Evolutionary conservation across 1,284 basidiomycete genomes (phyloP).

Genomic region (Cutaneotrichosporon cavernicola): DNA sequence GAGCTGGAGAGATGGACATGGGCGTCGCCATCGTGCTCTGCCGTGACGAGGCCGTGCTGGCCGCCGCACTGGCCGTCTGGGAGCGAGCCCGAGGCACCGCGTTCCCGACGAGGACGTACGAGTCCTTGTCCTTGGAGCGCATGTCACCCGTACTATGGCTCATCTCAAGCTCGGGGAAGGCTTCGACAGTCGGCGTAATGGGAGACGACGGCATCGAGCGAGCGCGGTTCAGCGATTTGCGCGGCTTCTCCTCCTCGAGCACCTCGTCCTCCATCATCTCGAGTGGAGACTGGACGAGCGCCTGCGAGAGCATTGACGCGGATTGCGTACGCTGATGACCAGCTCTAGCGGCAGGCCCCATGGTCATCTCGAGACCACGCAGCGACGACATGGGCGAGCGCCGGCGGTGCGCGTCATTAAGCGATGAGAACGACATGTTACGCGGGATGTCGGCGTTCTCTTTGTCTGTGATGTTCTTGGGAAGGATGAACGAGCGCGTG

Average conservation of each 20-base stretch:
- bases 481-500: constrained; percentile 1
- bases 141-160: not conserved
- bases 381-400: constrained; percentile 6
- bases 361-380: constrained; percentile 11
- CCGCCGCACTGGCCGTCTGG: not conserved
- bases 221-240: constrained; percentile 6
- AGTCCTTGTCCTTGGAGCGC: not conserved
- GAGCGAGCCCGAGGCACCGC: not conserved
- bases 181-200: constrained; percentile 1
- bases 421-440: constrained; percentile 19
- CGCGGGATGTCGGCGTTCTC: constrained; percentile 15
- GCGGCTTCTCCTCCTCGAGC: not conserved
- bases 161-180: not conserved
- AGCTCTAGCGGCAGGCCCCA: constrained; percentile 3
- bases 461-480: not conserved
- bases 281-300: not conserved
- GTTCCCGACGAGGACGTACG: not conserved
- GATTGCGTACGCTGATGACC: constrained; percentile 10
- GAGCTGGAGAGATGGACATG: not conserved
- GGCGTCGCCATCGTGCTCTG: not conserved
- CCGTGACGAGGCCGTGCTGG: not conserved
- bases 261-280: constrained; percentile 5
- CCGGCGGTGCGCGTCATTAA: constrained; percentile 7
- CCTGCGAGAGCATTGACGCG: not conserved
- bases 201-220: constrained; percentile 10